These are phyloP conservation scores for Yamadazyma takamatsuzukensis DNA, from an alignment of 805 yeast species.

Conservation along the genomic window DNA sequence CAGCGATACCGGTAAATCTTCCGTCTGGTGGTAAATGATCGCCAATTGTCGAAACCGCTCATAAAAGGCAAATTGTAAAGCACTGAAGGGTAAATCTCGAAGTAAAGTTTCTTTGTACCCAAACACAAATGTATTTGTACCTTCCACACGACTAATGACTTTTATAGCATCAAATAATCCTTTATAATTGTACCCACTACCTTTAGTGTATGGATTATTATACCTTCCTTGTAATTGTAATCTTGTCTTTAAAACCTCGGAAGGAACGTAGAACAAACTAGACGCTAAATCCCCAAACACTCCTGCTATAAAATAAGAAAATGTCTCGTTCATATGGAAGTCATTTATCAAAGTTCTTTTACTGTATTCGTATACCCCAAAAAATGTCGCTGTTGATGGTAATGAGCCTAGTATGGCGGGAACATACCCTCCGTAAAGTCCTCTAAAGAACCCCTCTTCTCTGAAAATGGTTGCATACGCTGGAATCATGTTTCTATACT, in stretches of 20 bases:
- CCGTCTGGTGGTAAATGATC: conserved; percentile 29
- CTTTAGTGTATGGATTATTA: conserved; percentile 68
- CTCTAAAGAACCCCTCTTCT: conserved; percentile 82
- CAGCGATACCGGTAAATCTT: conserved; percentile 49
- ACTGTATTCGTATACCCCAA: conserved; percentile 81
- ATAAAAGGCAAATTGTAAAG: conserved; percentile 92
- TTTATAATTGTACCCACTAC: conserved; percentile 81
- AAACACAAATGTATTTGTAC: conserved; percentile 68
- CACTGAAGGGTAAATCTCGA: conserved; percentile 93
- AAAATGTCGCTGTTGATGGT: conserved; percentile 93
- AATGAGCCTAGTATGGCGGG: conserved; percentile 92
- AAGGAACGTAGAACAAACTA: conserved; percentile 87
- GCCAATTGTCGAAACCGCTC: conserved; percentile 74
- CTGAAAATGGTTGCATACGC: conserved; percentile 73
- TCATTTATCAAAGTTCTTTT: conserved; percentile 69
- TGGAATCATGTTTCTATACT: conserved; percentile 69
- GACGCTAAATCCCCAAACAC: conserved; percentile 91
- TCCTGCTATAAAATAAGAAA: conserved; percentile 80
- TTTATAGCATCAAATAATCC: conserved; percentile 68
- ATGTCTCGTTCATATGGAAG: conserved; percentile 67
- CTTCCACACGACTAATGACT: conserved; percentile 67
- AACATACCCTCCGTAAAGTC: conserved; percentile 86
- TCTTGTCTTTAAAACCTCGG: conserved; percentile 91
- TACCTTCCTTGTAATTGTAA: conserved; percentile 86
- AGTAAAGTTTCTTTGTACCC: conserved; percentile 94